These are phyloP conservation scores for Cytospora paraplurivora DNA, from an alignment of 2,329 filamentous ascomycete genomes.

Conservation along the genomic window DNA sequence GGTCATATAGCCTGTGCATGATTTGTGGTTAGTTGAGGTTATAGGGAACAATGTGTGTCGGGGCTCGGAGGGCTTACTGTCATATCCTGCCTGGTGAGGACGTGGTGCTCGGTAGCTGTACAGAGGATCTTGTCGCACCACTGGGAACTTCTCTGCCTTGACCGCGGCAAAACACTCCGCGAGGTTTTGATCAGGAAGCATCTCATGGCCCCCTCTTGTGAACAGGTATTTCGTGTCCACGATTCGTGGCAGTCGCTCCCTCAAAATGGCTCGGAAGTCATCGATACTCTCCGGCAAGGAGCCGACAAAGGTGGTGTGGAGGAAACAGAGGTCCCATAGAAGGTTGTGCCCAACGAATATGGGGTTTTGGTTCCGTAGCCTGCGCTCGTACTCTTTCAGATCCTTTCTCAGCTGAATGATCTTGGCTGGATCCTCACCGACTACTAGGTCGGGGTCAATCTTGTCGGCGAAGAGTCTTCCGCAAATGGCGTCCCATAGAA, in stretches of 20 bases:
- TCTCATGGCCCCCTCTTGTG: conserved; percentile 72
- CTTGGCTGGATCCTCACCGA: not conserved
- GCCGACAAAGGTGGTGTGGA: conserved; percentile 65
- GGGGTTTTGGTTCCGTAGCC: conserved; percentile 36
- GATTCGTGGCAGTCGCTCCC: conserved; percentile 48
- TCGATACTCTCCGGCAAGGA: conserved; percentile 54
- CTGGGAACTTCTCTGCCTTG: not conserved
- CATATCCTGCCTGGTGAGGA: conserved; percentile 61
- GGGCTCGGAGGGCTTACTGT: conserved; percentile 44
- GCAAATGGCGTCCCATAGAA: conserved; percentile 40
- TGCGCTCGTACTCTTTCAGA: conserved; percentile 34
- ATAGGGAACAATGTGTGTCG: not conserved
- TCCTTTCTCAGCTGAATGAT: conserved; percentile 22
- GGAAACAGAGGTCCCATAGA: conserved; percentile 64
- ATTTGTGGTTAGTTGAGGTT: not conserved
- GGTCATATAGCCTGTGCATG: conserved; percentile 44
- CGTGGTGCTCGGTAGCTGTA: conserved; percentile 27
- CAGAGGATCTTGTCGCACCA: not conserved
- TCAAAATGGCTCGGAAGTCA: conserved; percentile 54
- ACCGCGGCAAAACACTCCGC: conserved; percentile 24
- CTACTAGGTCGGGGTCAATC: conserved; percentile 26
- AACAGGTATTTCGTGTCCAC: conserved; percentile 74
- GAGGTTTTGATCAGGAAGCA: conserved; percentile 55
- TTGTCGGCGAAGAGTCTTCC: conserved; percentile 35
- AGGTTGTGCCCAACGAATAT: conserved; percentile 66